Percentiles rank a stretch among this genome's conserved stretches.
phyloP scores from a whole-genome alignment of 1,284 basidiomycete species.

The Pseudozyma flocculosa region DNA sequence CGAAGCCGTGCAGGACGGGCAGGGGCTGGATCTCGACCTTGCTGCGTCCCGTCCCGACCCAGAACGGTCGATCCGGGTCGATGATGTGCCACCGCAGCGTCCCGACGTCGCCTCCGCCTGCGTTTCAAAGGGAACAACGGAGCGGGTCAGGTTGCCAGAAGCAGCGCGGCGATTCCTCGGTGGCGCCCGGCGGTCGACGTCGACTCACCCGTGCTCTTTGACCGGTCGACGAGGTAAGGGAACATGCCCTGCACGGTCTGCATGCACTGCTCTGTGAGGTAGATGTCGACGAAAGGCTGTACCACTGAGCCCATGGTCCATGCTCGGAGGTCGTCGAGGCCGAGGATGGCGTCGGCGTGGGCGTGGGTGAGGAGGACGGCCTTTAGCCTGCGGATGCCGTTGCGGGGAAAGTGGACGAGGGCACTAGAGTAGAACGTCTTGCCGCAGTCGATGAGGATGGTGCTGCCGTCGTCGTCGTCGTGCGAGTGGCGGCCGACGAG shows the following conservation, averaged over 20 bases:
- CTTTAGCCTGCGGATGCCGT: conserved; percentile 39
- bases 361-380: conserved; percentile 53
- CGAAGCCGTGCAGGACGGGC: conserved; percentile 47
- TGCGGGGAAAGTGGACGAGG: conserved; percentile 26
- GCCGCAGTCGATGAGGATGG: conserved; percentile 54
- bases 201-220: conserved; percentile 24
- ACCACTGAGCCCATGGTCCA: conserved; percentile 53
- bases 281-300: conserved; percentile 48
- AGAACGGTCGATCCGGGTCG: conserved; percentile 27
- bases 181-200: background rate
- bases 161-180: background rate
- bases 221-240: conserved; percentile 49
- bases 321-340: conserved; percentile 49
- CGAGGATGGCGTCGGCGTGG: conserved; percentile 54
- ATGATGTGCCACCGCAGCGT: conserved; percentile 53
- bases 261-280: conserved; percentile 45
- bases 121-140: background rate
- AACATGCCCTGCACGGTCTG: conserved; percentile 42
- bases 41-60: conserved; percentile 3
- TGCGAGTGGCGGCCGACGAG: conserved; percentile 26
- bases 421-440: conserved; percentile 52
- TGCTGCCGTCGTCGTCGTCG: conserved; percentile 13
- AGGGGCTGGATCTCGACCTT: conserved; percentile 34
- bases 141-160: background rate
- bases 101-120: conserved; percentile 50